These are phyloP conservation scores for Salvia sclarea DNA, from an alignment of 305 asterid genomes.

Conservation along the genomic window DNA sequence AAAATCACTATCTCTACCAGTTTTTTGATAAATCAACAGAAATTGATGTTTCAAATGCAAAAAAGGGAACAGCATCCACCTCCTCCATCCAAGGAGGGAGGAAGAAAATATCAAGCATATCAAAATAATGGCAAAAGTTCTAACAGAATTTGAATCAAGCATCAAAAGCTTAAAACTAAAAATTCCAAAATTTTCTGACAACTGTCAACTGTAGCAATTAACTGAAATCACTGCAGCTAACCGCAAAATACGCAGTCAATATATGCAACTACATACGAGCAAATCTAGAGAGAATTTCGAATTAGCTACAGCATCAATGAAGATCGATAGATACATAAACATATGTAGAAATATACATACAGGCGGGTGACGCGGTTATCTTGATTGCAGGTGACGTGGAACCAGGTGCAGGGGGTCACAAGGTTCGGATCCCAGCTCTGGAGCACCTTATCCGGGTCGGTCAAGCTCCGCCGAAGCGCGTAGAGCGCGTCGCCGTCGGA, in stretches of 20 bases:
- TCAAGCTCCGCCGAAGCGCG: constrained; percentile 70
- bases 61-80: no score
- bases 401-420: constrained; percentile 87
- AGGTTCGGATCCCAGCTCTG: constrained; percentile 93
- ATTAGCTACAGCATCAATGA: background rate
- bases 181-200: background rate
- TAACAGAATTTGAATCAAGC: background rate
- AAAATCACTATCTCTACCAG: background rate
- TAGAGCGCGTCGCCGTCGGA: constrained; percentile 82
- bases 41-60: background rate
- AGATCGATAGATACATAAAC: constrained; percentile 8
- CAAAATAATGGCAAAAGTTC: background rate
- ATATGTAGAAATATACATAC: constrained; percentile 46
- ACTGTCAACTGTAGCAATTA: background rate
- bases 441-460: constrained; percentile 75
- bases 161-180: background rate
- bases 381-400: constrained; percentile 75
- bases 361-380: constrained; percentile 71
- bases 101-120: background rate
- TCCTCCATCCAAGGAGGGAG: no score
- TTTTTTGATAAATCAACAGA: background rate
- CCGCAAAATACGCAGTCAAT: background rate
- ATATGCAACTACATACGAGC: background rate
- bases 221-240: constrained; percentile 1
- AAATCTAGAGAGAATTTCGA: background rate